phyloP scores from a whole-genome alignment of 129 eudicot species.

The Lonicera japonica region DNA sequence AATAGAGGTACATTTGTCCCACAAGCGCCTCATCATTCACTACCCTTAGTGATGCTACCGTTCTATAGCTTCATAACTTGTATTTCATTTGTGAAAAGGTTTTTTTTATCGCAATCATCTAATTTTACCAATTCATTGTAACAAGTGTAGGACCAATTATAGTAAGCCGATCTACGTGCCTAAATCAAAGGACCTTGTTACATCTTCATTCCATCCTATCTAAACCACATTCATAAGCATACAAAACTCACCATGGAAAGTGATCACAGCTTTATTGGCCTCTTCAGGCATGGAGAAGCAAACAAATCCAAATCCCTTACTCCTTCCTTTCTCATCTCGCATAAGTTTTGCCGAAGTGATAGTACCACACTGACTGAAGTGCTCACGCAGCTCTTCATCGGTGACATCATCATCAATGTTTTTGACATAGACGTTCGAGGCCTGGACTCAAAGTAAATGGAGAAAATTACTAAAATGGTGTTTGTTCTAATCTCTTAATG shows the following conservation, averaged over 20 bases:
- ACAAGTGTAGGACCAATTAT: too few relatives aligned
- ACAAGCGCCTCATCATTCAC: too few relatives aligned
- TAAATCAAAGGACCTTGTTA: background rate
- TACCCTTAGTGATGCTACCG: too few relatives aligned
- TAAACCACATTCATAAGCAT: background rate
- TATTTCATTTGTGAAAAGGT: too few relatives aligned
- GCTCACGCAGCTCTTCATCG: constrained; percentile 62
- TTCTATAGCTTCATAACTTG: too few relatives aligned
- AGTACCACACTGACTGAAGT: constrained; percentile 72
- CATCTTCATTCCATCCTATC: background rate
- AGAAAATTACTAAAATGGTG: constrained; percentile 3
- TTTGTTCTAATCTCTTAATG: too few relatives aligned
- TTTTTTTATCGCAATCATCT: too few relatives aligned
- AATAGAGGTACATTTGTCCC: too few relatives aligned
- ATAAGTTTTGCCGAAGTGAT: constrained; percentile 76
- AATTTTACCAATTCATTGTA: too few relatives aligned
- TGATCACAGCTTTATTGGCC: constrained; percentile 63
- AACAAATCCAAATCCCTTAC: constrained; percentile 90
- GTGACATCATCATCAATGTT: constrained; percentile 62
- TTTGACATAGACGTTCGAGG: constrained; percentile 79
- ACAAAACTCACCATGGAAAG: constrained; percentile 48
- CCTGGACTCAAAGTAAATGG: constrained; percentile 27
- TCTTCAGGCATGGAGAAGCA: constrained; percentile 79
- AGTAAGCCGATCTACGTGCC: background rate
- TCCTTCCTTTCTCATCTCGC: constrained; percentile 67